Base-by-base conservation (phyloP, 73 alveolate species). In the Stentor coeruleus region DNA sequence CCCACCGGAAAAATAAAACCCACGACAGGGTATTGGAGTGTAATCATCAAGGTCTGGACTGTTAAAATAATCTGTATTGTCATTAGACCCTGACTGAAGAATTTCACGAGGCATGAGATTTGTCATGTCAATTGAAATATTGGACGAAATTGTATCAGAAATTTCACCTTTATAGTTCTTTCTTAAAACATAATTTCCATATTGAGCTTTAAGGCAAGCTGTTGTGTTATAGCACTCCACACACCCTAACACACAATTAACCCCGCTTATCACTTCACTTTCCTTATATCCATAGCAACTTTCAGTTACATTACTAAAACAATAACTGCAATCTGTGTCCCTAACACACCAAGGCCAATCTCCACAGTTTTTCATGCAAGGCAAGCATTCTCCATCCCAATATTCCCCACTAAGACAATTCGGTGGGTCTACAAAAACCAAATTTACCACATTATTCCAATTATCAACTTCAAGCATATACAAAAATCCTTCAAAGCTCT, bases 1-100 rank as follows among this genome's bases (percentile, higher is more conserved):
- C 14, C 33, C 40, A 20, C 79, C 79, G 33, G n/a, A 37, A 66
- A 66, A 66, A 66, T 66, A 66, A 20, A 66, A 2, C 39, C 79
- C 79, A 0, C 79, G 36, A 26, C 37, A 37, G n/a, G n/a, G n/a
- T 1, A 33, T 15, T 28, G 79, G 79, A 1, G 33, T 66, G 1
- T 37, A 40, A 2, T 66, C 79, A 2, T 20, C 79, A 20, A 15
- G 0, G 1, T 66, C 79, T 66, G 79, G 79, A 2, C 33, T 66
- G 33, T 66, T 49, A 11, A 11, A 6, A 49, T 11, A 49, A 20
- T 49, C 66, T 11, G 66, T 49, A 20, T 49, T 49, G 6, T 49
- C 20, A 49, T 49, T 49, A 49, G 28, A 11, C 20, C 66, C 66
- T 11, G 66, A 49, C n/a, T n/a, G n/a, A n/a, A n/a, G n/a, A n/a